Evolutionary conservation across 176 grass and related monocot species (phyloP).

Genomic region (Zizania latifolia): DNA sequence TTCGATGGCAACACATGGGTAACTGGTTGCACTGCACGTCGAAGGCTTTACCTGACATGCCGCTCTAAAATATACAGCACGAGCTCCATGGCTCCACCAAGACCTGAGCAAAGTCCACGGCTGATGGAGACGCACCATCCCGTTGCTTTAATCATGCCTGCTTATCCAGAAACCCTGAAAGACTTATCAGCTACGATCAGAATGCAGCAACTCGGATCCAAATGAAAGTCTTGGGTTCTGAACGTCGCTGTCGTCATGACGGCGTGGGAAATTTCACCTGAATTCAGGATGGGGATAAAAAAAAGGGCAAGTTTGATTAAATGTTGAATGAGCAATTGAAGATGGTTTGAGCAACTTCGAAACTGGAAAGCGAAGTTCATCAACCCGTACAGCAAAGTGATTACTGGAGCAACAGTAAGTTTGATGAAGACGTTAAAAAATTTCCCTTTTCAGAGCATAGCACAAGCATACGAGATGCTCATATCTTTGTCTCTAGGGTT

Average conservation of each 20-base stretch:
- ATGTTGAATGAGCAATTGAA: not conserved
- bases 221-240: not conserved
- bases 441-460: not conserved
- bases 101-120: conserved; percentile 37
- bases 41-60: not conserved
- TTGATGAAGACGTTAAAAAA: not conserved
- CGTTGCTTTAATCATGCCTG: not conserved
- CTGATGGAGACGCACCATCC: not conserved
- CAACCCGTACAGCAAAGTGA: not conserved
- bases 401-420: not conserved
- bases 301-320: no score
- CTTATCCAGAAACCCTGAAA: no score
- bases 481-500: not conserved
- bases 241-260: not conserved
- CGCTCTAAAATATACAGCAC: conserved; percentile 11
- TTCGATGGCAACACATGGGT: not conserved
- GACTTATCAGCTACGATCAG: not conserved
- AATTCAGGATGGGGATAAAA: not conserved
- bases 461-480: not conserved
- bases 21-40: not conserved
- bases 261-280: not conserved
- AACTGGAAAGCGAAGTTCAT: conserved; percentile 16
- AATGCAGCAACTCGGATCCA: not conserved
- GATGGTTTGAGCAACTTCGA: not conserved
- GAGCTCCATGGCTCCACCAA: conserved; percentile 22